Evolutionary conservation across 1,139 yeast genomes (phyloP).

Genomic region (Arxiozyma slooffiae): DNA sequence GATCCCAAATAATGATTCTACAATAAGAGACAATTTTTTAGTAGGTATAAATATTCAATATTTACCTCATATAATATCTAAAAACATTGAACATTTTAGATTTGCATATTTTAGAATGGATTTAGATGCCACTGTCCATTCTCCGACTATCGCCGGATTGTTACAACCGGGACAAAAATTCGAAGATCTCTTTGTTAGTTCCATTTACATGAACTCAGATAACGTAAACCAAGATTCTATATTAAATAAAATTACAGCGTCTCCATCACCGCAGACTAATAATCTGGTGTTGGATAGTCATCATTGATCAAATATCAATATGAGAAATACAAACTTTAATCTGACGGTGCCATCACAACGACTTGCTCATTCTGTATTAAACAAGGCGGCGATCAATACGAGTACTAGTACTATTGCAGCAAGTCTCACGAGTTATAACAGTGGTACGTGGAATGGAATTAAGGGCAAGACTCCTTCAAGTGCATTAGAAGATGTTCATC

Average conservation of each 20-base stretch:
- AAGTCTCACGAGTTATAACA: neutral
- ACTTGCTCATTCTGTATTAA: neutral
- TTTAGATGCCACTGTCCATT: slow-evolving; percentile 76
- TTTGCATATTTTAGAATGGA: slow-evolving; percentile 92
- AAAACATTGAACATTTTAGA: slow-evolving; percentile 45
- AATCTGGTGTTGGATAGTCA: neutral
- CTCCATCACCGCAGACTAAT: slow-evolving; percentile 2
- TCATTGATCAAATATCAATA: slow-evolving; percentile 1
- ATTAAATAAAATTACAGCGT: neutral
- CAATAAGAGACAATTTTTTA: slow-evolving; percentile 22
- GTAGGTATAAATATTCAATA: slow-evolving; percentile 30
- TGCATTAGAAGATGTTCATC: slow-evolving; percentile 33
- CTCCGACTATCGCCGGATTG: slow-evolving; percentile 80
- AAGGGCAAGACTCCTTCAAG: slow-evolving; percentile 1
- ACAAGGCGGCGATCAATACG: neutral
- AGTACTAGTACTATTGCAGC: slow-evolving; percentile 4
- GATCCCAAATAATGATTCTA: slow-evolving; percentile 2
- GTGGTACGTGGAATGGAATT: neutral
- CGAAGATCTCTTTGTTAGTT: slow-evolving; percentile 39
- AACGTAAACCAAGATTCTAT: slow-evolving; percentile 1
- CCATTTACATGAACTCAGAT: slow-evolving; percentile 26
- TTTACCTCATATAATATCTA: slow-evolving; percentile 35
- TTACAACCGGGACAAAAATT: slow-evolving; percentile 47
- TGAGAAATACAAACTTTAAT: slow-evolving; percentile 6
- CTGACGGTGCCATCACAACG: slow-evolving; percentile 1